Base-by-base conservation (phyloP, 164 flowering plant genomes). In the Chimonanthus praecox region DNA sequence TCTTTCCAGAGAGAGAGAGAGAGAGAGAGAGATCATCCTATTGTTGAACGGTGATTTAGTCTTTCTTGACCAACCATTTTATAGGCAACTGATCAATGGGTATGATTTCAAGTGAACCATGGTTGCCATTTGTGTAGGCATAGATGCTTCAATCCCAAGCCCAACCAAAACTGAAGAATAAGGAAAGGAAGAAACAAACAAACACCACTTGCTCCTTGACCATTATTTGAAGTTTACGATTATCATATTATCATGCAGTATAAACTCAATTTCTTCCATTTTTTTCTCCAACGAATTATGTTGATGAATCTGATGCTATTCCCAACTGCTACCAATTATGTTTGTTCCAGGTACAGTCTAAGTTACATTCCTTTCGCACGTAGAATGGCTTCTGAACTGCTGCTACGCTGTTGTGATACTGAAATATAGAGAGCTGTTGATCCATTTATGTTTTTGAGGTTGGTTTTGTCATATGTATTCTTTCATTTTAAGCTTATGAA, bases 331-430 rank as follows among this genome's bases (percentile, higher is more conserved):
- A 5, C 4, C 21, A 8, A n/a, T n/a, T 62, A 62, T 21, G 47
- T 44, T 65, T 77, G 64, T 82, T 86, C 46, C 97, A 92, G 99
- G 98, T 95, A 95, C 80, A 84, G 96, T 74, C 84, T 94, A 72
- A 94, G 99, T 70, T 94, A 92, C 71, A 87, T 94, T 70, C 98
- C 99, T 47, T 94, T 92, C 83, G 99, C 99, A 64, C 88, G 98
- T 47, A 78, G 87, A 80, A 82, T 88, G 84, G 91, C 88, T 51
- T 89, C 97, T 58, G 70, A 87, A 61, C 64, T 95, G 83, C 84
- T 88, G 79, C 51, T 88, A 68, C 84, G 94, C 7, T 82, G 85
- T 46, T 87, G 79, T 70, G 97, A 92, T 84, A 94, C 97, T 0
- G 97, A 94, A 75, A 72, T 94, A 6, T 92, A 86, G 80, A 64